Evolutionary conservation across 2,329 filamentous ascomycete genomes (phyloP), one percentile per base, ranked within the genome.

Genomic region (Lecanicillium sp.): DNA sequence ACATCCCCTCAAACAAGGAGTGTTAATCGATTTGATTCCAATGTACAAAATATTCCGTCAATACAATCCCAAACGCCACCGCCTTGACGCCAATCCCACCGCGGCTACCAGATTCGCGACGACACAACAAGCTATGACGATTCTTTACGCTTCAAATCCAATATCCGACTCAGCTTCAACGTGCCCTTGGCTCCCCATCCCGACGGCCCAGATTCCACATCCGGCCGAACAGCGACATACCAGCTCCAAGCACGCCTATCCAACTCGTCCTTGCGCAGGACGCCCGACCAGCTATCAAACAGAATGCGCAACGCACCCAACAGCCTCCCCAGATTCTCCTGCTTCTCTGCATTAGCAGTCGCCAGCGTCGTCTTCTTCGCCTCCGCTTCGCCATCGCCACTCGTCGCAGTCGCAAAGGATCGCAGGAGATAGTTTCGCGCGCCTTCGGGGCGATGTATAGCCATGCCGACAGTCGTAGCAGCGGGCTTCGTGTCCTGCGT

Each of bases 171-270:
- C 27, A 94, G 56, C 48, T 69, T 78, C 19, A 94, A 66, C 39
- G 68, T 64, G 2, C 84, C 86, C 58, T 90, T 92, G 11, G 82
- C 84, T 19, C 87, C 87, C 87, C 87, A 94, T 2, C 88, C 87
- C 15, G 78, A 75, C 34, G 77, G 75, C 0, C 87, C 88, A 41
- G 70, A 62, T 42, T 84, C 79, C 3, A 94, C 83, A 15, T 86
- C 80, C 1, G 87, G 87, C 45, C 88, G 69, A 15, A 89, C 77
- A 17, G 74, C 71, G 2, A 83, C 68, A 59, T 94, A 94, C 87
- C 87, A 94, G 10, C 66, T 66, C 85, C 87, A 94, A 14, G 86
- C 84, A 43, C 79, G 74, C 44, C 72, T 71, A 54, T 94, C 85
- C 37, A 94, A 64, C 50, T 94, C 85, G 13, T 73, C 67, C 4